Evolutionary conservation across 768 basidiomycete species (phyloP), one percentile per base, ranked within the genome.

Genomic region (Termitomyces eurrhizus): DNA sequence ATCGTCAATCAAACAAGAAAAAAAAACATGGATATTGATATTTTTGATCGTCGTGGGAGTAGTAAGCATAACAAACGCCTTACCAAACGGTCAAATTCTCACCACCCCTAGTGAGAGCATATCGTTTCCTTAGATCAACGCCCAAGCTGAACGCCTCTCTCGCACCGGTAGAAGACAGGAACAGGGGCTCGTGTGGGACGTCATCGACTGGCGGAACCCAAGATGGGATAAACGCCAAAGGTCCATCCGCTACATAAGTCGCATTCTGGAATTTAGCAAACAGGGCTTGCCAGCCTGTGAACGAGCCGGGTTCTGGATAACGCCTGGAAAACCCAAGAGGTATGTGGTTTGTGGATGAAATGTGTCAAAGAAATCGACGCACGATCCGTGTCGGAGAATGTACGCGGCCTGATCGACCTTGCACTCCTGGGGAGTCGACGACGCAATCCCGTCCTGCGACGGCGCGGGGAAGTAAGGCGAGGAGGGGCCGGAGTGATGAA

Each of bases 391-490:
- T 0, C 79, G 74, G 1, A 78, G 58, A 14, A 79, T 77, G 57
- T 78, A 80, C 4, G 78, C 77, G 0, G 78, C 78, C 60, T 78
- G 77, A 39, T 79, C 78, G 0, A 80, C 77, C 2, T 67, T 64
- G 58, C 78, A 80, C 26, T 75, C 75, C 1, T 66, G 54, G 3
- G 79, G 78, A 2, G 73, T 77, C 1, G 66, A 62, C 5, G 51
- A 26, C 0, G 71, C 49, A 37, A 79, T 72, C 11, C 72, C 75
- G 26, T 65, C 68, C 58, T 75, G 77, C 3, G 73, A 68, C 1
- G 79, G 77, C 4, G 78, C 77, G 49, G 75, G 71, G 56, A 79
- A 80, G 62, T 78, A 80, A 1, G 78, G 78, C 1, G 76, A 75
- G 0, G 77, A 74, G 2, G 73, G 68, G 0, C 78, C 79, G n/a